Percentiles rank a stretch among this genome's conserved stretches.
Conservation (phyloP, 2,329 filamentous ascomycete species). For the Dactylonectria estremocensis region DNA sequence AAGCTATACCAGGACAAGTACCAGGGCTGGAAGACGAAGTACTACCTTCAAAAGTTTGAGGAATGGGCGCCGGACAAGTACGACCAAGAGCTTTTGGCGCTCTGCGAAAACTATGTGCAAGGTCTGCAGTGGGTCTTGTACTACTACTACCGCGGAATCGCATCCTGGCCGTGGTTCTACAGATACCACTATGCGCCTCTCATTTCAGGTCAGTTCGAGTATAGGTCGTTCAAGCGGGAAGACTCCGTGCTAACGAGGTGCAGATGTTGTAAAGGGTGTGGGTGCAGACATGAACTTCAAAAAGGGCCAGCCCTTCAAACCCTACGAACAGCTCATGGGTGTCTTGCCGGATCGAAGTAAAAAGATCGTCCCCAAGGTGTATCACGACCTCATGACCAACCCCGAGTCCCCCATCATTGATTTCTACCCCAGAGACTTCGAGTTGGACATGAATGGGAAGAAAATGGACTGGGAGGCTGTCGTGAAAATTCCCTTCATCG, state of each 20-base stretch:
- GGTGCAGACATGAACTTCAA: constrained; percentile 91
- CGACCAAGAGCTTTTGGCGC: constrained; percentile 79
- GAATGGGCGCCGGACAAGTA: constrained; percentile 88
- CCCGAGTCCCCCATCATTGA: constrained; percentile 94
- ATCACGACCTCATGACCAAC: constrained; percentile 94
- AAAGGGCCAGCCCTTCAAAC: constrained; percentile 94
- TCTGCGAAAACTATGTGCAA: constrained; percentile 97
- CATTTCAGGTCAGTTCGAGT: constrained; percentile 78
- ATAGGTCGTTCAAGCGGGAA: constrained; percentile 48
- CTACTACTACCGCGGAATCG: constrained; percentile 98
- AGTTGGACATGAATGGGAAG: constrained; percentile 99
- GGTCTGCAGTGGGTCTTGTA: constrained; percentile 98
- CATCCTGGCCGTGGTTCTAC: constrained; percentile 99
- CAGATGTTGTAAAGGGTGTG: constrained; percentile 90
- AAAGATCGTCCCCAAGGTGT: constrained; percentile 89
- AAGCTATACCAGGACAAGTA: constrained; percentile 93
- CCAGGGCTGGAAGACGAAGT: constrained; percentile 91
- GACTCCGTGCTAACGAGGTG: constrained; percentile 57
- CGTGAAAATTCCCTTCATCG: constrained; percentile 98
- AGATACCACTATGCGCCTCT: constrained; percentile 96
- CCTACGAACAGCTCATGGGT: constrained; percentile 98
- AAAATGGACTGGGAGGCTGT: constrained; percentile 99
- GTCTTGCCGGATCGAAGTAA: constrained; percentile 98
- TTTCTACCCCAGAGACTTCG: constrained; percentile 97
- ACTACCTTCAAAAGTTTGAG: constrained; percentile 90